These are phyloP conservation scores for Penicillium capsulatum DNA, from an alignment of 2,329 filamentous ascomycete genomes.

Conservation along the genomic window DNA sequence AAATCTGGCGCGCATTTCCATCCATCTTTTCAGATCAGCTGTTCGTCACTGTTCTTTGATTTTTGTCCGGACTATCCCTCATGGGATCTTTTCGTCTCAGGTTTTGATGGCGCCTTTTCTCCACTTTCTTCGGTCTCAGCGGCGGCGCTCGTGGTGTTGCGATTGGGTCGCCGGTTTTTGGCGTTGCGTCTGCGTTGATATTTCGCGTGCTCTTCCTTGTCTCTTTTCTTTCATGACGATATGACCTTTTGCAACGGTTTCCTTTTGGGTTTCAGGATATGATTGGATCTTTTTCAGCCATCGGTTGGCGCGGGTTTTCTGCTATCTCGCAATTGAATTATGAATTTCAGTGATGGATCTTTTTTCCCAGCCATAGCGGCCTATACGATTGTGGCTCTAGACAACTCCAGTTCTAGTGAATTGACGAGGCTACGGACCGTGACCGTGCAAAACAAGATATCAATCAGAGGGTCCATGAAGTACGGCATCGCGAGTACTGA, in stretches of 20 bases:
- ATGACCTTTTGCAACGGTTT: slow-evolving; percentile 23
- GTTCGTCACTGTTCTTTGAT: slow-evolving; percentile 1
- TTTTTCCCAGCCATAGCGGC: too few species aligned
- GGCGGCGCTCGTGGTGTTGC: slow-evolving; percentile 32
- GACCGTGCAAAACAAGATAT: too few species aligned
- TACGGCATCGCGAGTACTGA: too few species aligned
- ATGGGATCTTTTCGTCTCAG: slow-evolving; percentile 1
- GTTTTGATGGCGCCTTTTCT: slow-evolving; percentile 4
- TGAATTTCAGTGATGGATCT: slow-evolving; percentile 1
- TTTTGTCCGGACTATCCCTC: slow-evolving; percentile 4
- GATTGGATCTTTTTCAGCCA: slow-evolving; percentile 6
- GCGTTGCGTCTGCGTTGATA: slow-evolving; percentile 19
- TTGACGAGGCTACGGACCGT: too few species aligned
- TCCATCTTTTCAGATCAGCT: slow-evolving; percentile 6
- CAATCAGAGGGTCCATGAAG: too few species aligned
- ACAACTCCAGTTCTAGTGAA: too few species aligned
- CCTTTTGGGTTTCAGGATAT: background rate
- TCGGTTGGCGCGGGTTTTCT: slow-evolving; percentile 4
- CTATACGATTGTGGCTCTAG: too few species aligned
- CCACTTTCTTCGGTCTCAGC: slow-evolving; percentile 21
- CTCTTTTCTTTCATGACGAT: slow-evolving; percentile 24
- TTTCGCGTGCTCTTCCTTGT: slow-evolving; percentile 5
- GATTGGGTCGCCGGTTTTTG: slow-evolving; percentile 14
- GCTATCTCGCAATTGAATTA: slow-evolving; percentile 5
- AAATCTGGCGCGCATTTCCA: background rate